A percentile compares a stretch with the other conserved stretches of the same genome.
phyloP scores from a whole-genome alignment of 208 protist genomes.

The Crithidia expoeki region DNA sequence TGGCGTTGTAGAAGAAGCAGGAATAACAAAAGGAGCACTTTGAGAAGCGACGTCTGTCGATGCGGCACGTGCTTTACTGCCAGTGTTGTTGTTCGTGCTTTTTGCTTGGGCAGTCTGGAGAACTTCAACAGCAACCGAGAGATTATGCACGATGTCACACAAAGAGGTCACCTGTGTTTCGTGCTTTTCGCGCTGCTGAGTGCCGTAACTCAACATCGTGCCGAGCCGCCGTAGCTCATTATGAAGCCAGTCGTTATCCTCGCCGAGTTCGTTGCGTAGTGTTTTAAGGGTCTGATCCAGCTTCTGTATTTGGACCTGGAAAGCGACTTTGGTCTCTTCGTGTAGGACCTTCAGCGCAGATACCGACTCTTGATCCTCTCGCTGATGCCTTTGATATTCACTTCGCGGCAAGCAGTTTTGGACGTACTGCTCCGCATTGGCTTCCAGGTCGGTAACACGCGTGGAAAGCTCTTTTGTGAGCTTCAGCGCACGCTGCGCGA shows the following conservation, averaged over 20 bases:
- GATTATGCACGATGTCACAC: slow-evolving; percentile 39
- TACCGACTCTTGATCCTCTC: slow-evolving; percentile 13
- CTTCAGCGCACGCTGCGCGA: slow-evolving; percentile 3
- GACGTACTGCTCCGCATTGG: slow-evolving; percentile 9
- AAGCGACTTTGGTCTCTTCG: background rate
- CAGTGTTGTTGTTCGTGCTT: background rate
- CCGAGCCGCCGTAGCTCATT: slow-evolving; percentile 27
- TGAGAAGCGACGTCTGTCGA: background rate
- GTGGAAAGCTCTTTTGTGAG: slow-evolving; percentile 15
- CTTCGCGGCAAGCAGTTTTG: slow-evolving; percentile 1
- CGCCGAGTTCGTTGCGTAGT: slow-evolving; percentile 18
- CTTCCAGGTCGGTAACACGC: slow-evolving; percentile 17
- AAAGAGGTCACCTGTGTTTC: slow-evolving; percentile 31
- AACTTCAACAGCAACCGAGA: slow-evolving; percentile 34
- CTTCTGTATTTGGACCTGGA: slow-evolving; percentile 14
- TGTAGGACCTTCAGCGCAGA: background rate
- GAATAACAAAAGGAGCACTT: background rate
- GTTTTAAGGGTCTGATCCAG: slow-evolving; percentile 5
- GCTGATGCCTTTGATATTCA: slow-evolving; percentile 19
- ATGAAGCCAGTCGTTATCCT: slow-evolving; percentile 39
- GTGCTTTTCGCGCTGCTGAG: slow-evolving; percentile 31
- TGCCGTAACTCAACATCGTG: slow-evolving; percentile 13
- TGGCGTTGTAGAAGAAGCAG: background rate
- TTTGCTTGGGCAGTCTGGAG: slow-evolving; percentile 16
- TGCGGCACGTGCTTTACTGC: background rate